Conservation (phyloP, 495 filamentous ascomycete species). For the Apodospora peruviana region DNA sequence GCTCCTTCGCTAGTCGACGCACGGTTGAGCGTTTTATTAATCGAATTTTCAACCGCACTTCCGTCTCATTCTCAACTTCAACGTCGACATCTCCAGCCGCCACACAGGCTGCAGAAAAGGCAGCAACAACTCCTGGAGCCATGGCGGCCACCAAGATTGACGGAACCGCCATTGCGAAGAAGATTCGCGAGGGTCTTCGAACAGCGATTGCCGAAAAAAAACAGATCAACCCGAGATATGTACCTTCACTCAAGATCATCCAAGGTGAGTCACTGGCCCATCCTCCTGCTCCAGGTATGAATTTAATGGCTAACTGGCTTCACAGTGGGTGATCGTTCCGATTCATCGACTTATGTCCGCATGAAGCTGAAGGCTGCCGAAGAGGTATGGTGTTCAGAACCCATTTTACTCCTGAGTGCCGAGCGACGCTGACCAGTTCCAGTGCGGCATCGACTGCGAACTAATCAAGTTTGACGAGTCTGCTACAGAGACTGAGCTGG, state of each 20-base stretch:
- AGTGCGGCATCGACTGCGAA: conserved; percentile 87
- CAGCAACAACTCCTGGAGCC: conserved; percentile 24
- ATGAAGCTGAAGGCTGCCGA: conserved; percentile 98
- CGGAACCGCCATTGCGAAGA: conserved; percentile 88
- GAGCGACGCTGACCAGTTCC: background rate
- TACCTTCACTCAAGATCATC: conserved; percentile 84
- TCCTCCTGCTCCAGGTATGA: background rate
- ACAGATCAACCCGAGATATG: conserved; percentile 74
- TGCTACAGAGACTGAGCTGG: conserved; percentile 77
- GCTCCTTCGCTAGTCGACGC: too few species aligned
- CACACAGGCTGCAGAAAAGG: too few species aligned
- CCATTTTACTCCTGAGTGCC: background rate
- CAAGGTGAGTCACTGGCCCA: conserved; percentile 56
- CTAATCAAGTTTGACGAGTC: conserved; percentile 75
- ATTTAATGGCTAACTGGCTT: conserved; percentile 9
- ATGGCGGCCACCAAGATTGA: conserved; percentile 93
- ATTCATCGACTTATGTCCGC: conserved; percentile 98
- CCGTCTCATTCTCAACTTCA: too few species aligned
- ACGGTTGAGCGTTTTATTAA: too few species aligned
- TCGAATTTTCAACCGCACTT: too few species aligned
- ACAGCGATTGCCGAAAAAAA: conserved; percentile 76
- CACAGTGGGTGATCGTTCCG: conserved; percentile 78
- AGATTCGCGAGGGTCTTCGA: conserved; percentile 73
- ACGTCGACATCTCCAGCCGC: too few species aligned
- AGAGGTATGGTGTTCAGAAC: conserved; percentile 54